Evolutionary conservation across 176 grass and related monocot genomes (phyloP).

Genomic region (Dendrocalamus sinicus): DNA sequence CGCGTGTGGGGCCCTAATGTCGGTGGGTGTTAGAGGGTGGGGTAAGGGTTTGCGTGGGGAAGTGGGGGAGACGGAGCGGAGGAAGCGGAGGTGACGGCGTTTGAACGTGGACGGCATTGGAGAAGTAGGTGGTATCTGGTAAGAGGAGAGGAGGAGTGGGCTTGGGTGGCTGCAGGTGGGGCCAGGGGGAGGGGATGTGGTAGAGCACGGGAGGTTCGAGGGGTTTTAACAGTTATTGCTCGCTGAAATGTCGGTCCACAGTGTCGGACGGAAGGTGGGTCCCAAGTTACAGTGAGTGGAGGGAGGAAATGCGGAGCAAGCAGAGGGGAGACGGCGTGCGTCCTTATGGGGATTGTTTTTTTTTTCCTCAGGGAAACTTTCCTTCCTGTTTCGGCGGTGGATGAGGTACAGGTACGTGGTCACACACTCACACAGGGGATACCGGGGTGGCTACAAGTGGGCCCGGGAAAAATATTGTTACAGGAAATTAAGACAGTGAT

Average conservation of each 20-base stretch:
- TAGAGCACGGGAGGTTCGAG: too few species aligned
- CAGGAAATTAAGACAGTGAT: too few species aligned
- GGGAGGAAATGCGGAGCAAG: too few species aligned
- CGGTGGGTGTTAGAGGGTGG: neutral
- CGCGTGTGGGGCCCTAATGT: neutral
- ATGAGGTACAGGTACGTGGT: too few species aligned
- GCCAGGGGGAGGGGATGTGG: neutral
- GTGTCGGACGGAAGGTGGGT: neutral
- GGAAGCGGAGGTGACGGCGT: conserved; percentile 42
- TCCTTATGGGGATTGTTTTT: too few species aligned
- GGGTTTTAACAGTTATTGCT: neutral
- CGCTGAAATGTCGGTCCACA: neutral
- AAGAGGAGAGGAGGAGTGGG: neutral
- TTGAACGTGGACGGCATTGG: neutral
- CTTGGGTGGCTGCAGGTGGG: conserved; percentile 24
- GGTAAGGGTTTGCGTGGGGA: neutral
- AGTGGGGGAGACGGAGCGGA: conserved; percentile 18
- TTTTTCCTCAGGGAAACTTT: too few species aligned
- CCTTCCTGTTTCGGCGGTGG: too few species aligned
- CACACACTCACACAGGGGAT: too few species aligned
- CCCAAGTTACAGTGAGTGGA: too few species aligned
- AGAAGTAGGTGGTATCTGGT: neutral
- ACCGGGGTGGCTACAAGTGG: too few species aligned
- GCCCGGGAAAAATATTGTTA: too few species aligned
- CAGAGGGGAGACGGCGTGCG: too few species aligned